A percentile compares a stretch with the other conserved stretches of the same genome.
Conservation (phyloP, 148 eudicot genomes). For the Cornus controversa region DNA sequence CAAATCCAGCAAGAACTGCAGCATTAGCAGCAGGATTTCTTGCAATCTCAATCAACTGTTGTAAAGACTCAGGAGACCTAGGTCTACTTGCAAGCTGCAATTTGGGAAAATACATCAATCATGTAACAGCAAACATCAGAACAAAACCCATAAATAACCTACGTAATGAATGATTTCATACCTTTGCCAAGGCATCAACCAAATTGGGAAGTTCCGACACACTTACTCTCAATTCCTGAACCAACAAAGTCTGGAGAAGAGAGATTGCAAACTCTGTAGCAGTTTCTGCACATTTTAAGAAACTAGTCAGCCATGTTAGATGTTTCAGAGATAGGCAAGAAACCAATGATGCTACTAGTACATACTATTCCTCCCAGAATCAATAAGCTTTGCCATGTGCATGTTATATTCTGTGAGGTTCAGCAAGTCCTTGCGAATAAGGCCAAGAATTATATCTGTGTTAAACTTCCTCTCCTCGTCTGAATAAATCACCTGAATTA, state of each 20-base stretch:
- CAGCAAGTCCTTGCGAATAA: conserved; percentile 35
- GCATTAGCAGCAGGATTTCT: background rate
- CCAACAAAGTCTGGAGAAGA: background rate
- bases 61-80: background rate
- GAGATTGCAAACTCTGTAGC: background rate
- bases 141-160: background rate
- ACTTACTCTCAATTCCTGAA: background rate
- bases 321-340: background rate
- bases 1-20: background rate
- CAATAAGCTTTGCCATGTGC: background rate
- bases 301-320: background rate
- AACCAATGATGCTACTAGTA: background rate
- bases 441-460: conserved; percentile 67
- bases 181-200: conserved; percentile 69
- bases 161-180: conserved; percentile 16
- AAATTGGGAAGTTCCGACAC: conserved; percentile 33
- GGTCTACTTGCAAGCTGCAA: background rate
- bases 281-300: background rate
- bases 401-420: background rate
- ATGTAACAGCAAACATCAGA: conserved; percentile 4
- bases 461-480: conserved; percentile 76
- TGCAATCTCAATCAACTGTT: background rate
- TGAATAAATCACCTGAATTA: conserved; percentile 54
- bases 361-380: background rate
- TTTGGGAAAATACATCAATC: background rate